Conservation (phyloP, 108 stramenopile genomes). For the Aurantiochytrium sp. region DNA sequence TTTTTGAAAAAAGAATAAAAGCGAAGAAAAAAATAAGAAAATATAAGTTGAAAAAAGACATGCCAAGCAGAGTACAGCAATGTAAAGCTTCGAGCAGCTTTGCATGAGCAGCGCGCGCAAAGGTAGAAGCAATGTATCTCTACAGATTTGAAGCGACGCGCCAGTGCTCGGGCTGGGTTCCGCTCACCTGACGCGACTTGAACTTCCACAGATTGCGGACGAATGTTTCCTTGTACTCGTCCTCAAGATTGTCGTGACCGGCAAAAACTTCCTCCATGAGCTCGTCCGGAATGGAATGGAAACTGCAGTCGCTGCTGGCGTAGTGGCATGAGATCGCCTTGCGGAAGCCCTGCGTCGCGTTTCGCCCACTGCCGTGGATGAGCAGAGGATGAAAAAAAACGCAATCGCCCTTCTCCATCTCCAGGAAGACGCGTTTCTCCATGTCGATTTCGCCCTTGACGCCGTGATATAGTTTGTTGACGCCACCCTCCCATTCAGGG, state of each 20-base stretch:
- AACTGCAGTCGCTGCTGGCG: not conserved
- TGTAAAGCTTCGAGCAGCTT: too few species aligned
- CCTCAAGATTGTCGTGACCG: not conserved
- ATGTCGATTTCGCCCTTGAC: not conserved
- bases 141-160: too few species aligned
- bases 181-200: too few species aligned
- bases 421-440: not conserved
- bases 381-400: not conserved
- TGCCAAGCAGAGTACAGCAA: too few species aligned
- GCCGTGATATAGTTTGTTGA: not conserved
- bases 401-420: conserved; percentile 5
- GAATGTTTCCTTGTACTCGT: too few species aligned
- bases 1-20: too few species aligned
- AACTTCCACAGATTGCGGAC: too few species aligned
- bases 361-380: not conserved
- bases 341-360: not conserved
- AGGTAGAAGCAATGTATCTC: too few species aligned
- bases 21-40: too few species aligned
- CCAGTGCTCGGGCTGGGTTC: too few species aligned
- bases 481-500: conserved; percentile 3
- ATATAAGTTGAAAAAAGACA: too few species aligned
- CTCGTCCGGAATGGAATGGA: not conserved
- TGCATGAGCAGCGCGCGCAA: too few species aligned
- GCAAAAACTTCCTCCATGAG: not conserved
- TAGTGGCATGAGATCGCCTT: conserved; percentile 10